Percentiles rank a stretch among this genome's conserved stretches.
Evolutionary conservation across 2,329 filamentous ascomycete species (phyloP).

Genomic region (Talaromyces piceae): DNA sequence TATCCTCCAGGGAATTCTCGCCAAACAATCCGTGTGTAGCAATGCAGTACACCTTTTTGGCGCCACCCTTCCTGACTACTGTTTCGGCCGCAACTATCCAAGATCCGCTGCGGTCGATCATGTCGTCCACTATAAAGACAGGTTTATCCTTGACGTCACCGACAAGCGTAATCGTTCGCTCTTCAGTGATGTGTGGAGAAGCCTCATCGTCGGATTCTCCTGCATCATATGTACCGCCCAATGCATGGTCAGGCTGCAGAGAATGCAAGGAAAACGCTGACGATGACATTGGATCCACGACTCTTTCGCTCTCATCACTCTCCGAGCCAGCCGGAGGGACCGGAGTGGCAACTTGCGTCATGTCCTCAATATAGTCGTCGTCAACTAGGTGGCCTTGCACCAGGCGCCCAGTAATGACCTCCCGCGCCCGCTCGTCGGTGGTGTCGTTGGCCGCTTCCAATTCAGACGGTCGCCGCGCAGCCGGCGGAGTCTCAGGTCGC

Average conservation of each 20-base stretch:
- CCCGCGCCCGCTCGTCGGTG: conserved; percentile 72
- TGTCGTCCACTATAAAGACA: conserved; percentile 94
- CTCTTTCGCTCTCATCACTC: conserved; percentile 40
- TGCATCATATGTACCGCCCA: conserved; percentile 79
- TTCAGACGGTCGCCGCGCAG: conserved; percentile 36
- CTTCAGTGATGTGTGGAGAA: conserved; percentile 61
- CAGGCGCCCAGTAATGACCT: conserved; percentile 85
- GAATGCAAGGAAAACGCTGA: conserved; percentile 74
- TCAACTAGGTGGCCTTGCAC: conserved; percentile 94
- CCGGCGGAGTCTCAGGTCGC: conserved; percentile 30
- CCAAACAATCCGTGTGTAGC: conserved; percentile 95
- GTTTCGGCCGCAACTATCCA: conserved; percentile 98
- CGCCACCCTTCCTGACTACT: conserved; percentile 83
- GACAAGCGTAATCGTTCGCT: conserved; percentile 96
- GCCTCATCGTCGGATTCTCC: conserved; percentile 79
- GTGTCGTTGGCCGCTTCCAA: conserved; percentile 48
- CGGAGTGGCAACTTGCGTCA: conserved; percentile 51
- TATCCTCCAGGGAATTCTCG: conserved; percentile 77
- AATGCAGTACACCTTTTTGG: conserved; percentile 94
- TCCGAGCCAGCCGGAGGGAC: conserved; percentile 42
- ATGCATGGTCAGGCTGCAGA: conserved; percentile 59
- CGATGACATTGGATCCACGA: conserved; percentile 79
- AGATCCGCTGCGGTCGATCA: conserved; percentile 94
- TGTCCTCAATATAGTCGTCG: conserved; percentile 70
- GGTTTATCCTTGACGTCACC: conserved; percentile 82